Percentiles rank a stretch among this genome's conserved stretches.
phyloP scores from a whole-genome alignment of 2,329 filamentous ascomycete genomes.

The Thelonectria olida region DNA sequence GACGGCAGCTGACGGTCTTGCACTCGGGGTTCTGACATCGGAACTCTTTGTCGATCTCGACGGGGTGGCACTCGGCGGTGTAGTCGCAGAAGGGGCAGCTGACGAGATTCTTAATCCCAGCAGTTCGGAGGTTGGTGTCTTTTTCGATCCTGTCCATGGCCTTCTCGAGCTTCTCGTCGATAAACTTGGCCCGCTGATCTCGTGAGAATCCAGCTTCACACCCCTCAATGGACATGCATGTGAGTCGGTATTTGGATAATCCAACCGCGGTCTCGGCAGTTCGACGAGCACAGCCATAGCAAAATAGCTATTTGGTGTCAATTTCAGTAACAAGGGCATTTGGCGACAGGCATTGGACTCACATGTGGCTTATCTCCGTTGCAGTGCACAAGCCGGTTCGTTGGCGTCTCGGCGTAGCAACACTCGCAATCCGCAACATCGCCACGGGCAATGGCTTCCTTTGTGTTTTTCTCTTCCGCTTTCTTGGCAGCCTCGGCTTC shows the following conservation, averaged over 20 bases:
- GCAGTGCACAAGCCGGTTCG: constrained; percentile 76
- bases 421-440: constrained; percentile 74
- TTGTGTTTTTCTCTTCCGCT: constrained; percentile 51
- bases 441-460: constrained; percentile 55
- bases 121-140: constrained; percentile 73
- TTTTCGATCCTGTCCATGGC: constrained; percentile 78
- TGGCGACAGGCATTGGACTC: constrained; percentile 24
- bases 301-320: constrained; percentile 65
- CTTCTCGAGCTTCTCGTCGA: constrained; percentile 65
- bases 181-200: constrained; percentile 63
- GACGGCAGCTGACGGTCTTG: constrained; percentile 69
- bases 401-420: constrained; percentile 73
- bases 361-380: constrained; percentile 63
- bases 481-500: constrained; percentile 46
- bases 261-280: constrained; percentile 77
- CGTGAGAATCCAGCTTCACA: constrained; percentile 71
- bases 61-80: constrained; percentile 75
- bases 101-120: constrained; percentile 76
- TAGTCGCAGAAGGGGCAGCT: constrained; percentile 86
- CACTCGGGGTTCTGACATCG: constrained; percentile 75
- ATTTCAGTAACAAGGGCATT: neutral
- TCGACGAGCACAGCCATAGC: constrained; percentile 69
- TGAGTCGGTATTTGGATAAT: constrained; percentile 71
- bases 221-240: constrained; percentile 75
- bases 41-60: constrained; percentile 77